These are phyloP conservation scores for Kondoa subrosea DNA, from an alignment of 768 basidiomycete species.

Conservation along the genomic window DNA sequence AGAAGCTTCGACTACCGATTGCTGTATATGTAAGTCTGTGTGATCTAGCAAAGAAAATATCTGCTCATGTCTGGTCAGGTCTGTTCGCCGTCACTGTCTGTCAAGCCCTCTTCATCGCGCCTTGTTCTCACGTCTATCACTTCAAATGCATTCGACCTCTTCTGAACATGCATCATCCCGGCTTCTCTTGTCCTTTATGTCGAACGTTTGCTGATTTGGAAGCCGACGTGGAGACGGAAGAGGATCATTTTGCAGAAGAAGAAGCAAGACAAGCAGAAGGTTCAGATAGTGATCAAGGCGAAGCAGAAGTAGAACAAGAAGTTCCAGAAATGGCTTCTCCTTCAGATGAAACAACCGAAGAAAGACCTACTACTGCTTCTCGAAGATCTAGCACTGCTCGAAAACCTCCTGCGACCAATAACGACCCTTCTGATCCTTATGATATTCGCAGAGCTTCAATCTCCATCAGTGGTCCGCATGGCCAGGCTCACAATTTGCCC, in stretches of 20 bases:
- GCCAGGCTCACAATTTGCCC: constrained; percentile 7
- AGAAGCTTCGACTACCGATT: constrained; percentile 41
- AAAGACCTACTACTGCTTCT: background rate
- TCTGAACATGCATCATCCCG: constrained; percentile 70
- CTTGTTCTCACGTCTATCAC: constrained; percentile 41
- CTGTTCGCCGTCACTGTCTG: constrained; percentile 78
- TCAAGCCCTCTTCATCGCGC: constrained; percentile 92
- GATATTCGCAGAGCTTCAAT: constrained; percentile 15
- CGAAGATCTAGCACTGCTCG: background rate
- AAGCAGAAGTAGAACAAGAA: constrained; percentile 7
- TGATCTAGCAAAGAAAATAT: constrained; percentile 9
- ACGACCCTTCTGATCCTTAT: constrained; percentile 5
- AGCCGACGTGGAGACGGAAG: constrained; percentile 73
- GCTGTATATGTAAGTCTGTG: constrained; percentile 68
- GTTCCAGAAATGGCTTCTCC: background rate
- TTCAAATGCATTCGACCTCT: constrained; percentile 59
- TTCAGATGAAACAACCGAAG: background rate
- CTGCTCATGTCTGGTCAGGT: constrained; percentile 32
- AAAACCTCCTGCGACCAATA: background rate
- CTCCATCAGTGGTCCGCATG: constrained; percentile 15
- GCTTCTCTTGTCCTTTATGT: constrained; percentile 89
- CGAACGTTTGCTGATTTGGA: constrained; percentile 88
- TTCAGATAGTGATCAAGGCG: constrained; percentile 6
- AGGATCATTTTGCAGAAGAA: constrained; percentile 12
- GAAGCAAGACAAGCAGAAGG: constrained; percentile 8